Evolutionary conservation across 2,329 filamentous ascomycete genomes (phyloP).

Genomic region (Colletotrichum gloeosporioides): DNA sequence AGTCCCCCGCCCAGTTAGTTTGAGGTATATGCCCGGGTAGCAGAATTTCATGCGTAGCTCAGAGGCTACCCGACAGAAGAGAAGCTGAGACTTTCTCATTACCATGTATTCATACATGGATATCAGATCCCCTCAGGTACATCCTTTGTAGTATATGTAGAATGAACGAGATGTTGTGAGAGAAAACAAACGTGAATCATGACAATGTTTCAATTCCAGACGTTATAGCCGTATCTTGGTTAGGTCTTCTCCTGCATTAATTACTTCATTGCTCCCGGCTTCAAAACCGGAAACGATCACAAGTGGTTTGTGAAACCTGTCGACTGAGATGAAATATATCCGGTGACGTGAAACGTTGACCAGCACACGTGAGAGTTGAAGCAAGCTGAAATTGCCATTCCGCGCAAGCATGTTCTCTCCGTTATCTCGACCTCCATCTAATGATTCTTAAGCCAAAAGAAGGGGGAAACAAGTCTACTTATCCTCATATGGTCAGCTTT

Average conservation of each 20-base stretch:
- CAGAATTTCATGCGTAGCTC: background rate
- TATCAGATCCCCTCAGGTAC: background rate
- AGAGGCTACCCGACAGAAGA: background rate
- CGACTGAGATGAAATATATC: background rate
- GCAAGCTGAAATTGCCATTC: background rate
- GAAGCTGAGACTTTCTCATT: background rate
- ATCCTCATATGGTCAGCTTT: background rate
- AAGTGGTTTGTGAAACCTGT: background rate
- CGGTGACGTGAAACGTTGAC: background rate
- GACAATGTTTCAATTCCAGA: background rate
- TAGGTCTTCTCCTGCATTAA: background rate
- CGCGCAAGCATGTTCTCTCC: background rate
- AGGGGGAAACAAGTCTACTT: background rate
- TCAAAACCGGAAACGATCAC: background rate
- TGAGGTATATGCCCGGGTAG: background rate
- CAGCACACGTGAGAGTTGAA: background rate
- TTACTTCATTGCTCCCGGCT: background rate
- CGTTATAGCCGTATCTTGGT: background rate
- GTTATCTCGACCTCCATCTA: background rate
- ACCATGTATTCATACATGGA: background rate
- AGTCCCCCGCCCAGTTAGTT: background rate
- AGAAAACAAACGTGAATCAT: background rate
- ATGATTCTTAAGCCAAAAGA: background rate
- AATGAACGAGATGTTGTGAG: background rate
- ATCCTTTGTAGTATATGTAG: background rate